A percentile compares a stretch with the other conserved stretches of the same genome.
Conservation (phyloP, 1,139 yeast genomes). For the Yamadazyma blattariae region DNA sequence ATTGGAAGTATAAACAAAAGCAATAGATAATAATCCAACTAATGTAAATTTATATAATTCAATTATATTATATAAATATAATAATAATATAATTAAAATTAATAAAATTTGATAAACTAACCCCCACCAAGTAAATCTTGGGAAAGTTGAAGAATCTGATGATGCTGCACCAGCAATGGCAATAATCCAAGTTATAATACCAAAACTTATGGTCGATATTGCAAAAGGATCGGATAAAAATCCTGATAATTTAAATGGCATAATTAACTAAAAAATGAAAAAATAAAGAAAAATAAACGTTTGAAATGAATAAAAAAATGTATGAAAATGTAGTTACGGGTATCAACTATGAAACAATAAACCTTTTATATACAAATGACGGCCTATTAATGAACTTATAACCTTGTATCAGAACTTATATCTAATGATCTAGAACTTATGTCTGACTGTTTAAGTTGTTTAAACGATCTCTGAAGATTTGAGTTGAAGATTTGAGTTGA, state of each 20-base stretch:
- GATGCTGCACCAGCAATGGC: slow-evolving; percentile 87
- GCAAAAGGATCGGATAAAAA: slow-evolving; percentile 71
- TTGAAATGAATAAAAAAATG: too few relatives aligned
- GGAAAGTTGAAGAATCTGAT: slow-evolving; percentile 50
- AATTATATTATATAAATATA: slow-evolving; percentile 66
- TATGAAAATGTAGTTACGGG: background rate
- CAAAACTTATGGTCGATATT: slow-evolving; percentile 60
- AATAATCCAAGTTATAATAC: slow-evolving; percentile 73
- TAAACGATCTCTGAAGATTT: too few relatives aligned
- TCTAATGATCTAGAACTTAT: too few relatives aligned
- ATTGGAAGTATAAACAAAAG: slow-evolving; percentile 80
- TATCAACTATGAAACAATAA: background rate
- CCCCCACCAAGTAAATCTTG: slow-evolving; percentile 97
- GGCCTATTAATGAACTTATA: too few relatives aligned
- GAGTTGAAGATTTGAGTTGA: too few relatives aligned
- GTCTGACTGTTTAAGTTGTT: too few relatives aligned
- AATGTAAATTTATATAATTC: slow-evolving; percentile 69
- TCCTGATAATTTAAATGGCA: slow-evolving; percentile 48
- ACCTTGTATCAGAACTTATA: too few relatives aligned
- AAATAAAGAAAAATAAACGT: too few relatives aligned
- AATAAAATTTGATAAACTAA: slow-evolving; percentile 75
- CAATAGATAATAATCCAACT: slow-evolving; percentile 57
- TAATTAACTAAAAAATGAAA: too few relatives aligned
- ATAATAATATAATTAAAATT: slow-evolving; percentile 50
- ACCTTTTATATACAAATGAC: too few relatives aligned